Evolutionary conservation across 345 rosid genomes (phyloP), one percentile per base, ranked within the genome.

Genomic region (Pelargonium nanum): DNA sequence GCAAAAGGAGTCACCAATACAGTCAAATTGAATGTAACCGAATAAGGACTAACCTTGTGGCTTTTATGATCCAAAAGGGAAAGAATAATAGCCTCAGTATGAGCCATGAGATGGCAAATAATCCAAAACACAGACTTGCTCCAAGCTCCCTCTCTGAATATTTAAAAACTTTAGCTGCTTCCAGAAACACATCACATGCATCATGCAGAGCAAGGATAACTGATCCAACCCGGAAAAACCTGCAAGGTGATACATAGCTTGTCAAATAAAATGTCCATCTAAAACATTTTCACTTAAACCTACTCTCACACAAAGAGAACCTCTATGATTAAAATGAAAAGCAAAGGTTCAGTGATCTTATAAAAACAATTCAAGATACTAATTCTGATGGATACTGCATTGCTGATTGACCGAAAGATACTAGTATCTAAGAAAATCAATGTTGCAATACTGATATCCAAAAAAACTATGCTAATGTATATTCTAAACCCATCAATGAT

Each of bases 31-130:
- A 25, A 22, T 16, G 15, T 30, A 73, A 64, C 50, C 56, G 32
- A 34, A 59, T 22, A 52, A 58, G 44, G 57, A 62, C 78, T 66
- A 71, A 93, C 99, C 97, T 90, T 32, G 95, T 60, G 68, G 77
- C 51, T 75, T 63, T 69, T 75, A 94, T 88, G 55, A 94, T 78
- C 91, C 97, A 87, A 59, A 94, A 88, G 23, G 99, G 99, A 71
- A 87, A 90, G 89, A 83, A 83, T 66, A 94, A 76, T 61, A 94
- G 78, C 67, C 99, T 86, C 50, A 88, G 73, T 25, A 83, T 19
- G n/a, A 94, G 80, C 99, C 99, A 94, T 20, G 97, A 90, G 61
- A 86, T 21, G 40, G 96, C 92, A 80, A 94, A 94, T 24, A 94
- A 73, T 66, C 92, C 90, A 78, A 94, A 94, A 73, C 65, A 81